phyloP scores from a whole-genome alignment of 495 filamentous ascomycete genomes.

The Trichoderma erinaceum region DNA sequence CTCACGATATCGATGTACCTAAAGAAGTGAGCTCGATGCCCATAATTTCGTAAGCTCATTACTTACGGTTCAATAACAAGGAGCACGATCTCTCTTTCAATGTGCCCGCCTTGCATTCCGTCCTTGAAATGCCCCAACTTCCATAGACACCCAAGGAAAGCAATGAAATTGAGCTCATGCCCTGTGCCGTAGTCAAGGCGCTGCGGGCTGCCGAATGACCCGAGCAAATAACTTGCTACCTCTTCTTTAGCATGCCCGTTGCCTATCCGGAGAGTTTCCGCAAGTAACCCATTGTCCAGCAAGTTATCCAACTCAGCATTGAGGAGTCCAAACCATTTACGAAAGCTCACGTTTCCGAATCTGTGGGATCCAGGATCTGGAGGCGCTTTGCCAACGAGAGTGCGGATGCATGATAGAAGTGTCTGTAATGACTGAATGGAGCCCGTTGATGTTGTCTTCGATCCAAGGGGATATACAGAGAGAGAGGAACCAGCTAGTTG shows the following conservation, averaged over 20 bases:
- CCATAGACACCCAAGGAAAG: slow-evolving; percentile 86
- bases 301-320: slow-evolving; percentile 51
- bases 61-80: slow-evolving; percentile 76
- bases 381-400: slow-evolving; percentile 69
- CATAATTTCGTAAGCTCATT: not conserved
- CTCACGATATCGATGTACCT: slow-evolving; percentile 82
- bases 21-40: slow-evolving; percentile 8
- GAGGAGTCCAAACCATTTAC: slow-evolving; percentile 70
- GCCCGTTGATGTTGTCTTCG: slow-evolving; percentile 33
- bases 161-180: slow-evolving; percentile 90
- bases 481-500: not conserved
- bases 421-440: slow-evolving; percentile 58
- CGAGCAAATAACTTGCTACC: slow-evolving; percentile 72
- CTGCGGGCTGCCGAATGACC: slow-evolving; percentile 81
- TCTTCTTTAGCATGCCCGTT: slow-evolving; percentile 44
- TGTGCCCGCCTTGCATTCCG: slow-evolving; percentile 36
- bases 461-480: slow-evolving; percentile 31
- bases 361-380: slow-evolving; percentile 78
- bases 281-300: slow-evolving; percentile 56
- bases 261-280: slow-evolving; percentile 33
- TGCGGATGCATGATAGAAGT: slow-evolving; percentile 55
- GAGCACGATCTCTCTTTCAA: slow-evolving; percentile 70
- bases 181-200: slow-evolving; percentile 93
- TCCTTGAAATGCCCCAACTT: slow-evolving; percentile 74
- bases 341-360: slow-evolving; percentile 88